A percentile compares a stretch with the other conserved stretches of the same genome.
Evolutionary conservation across 2,329 filamentous ascomycete genomes (phyloP).

Genomic region (Zopfia rhizophila): DNA sequence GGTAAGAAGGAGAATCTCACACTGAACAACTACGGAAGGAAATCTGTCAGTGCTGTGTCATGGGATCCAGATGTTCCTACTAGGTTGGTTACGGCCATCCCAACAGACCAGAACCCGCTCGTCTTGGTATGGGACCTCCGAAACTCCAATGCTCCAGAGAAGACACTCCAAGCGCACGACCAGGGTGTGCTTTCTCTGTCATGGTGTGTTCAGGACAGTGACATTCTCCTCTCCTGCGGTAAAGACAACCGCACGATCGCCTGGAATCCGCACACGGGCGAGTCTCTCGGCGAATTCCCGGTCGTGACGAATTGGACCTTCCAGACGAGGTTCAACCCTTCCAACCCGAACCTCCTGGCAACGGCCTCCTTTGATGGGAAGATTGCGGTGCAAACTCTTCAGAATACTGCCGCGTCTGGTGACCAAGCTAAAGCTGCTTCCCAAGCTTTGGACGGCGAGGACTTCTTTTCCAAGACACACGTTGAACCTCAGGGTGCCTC

Average conservation of each 20-base stretch:
- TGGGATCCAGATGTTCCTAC: constrained; percentile 97
- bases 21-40: constrained; percentile 87
- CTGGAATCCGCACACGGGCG: constrained; percentile 95
- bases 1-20: constrained; percentile 97
- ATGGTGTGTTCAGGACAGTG: constrained; percentile 92
- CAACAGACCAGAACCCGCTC: constrained; percentile 86
- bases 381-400: constrained; percentile 90
- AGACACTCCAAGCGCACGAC: constrained; percentile 89
- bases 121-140: constrained; percentile 95
- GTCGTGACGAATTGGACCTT: constrained; percentile 99
- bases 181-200: constrained; percentile 92
- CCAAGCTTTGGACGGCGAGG: constrained; percentile 83
- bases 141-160: constrained; percentile 94
- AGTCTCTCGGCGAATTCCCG: constrained; percentile 89
- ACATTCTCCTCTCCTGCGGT: constrained; percentile 89
- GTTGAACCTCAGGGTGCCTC: constrained; percentile 89
- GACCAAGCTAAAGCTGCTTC: constrained; percentile 67
- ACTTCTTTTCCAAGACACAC: constrained; percentile 95
- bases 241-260: constrained; percentile 96
- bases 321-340: constrained; percentile 91
- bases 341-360: constrained; percentile 90
- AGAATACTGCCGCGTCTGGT: constrained; percentile 87
- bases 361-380: constrained; percentile 98
- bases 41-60: constrained; percentile 92
- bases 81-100: constrained; percentile 90